These are phyloP conservation scores for Ampelomyces quisqualis DNA, from an alignment of 2,329 filamentous ascomycete genomes.

Conservation along the genomic window DNA sequence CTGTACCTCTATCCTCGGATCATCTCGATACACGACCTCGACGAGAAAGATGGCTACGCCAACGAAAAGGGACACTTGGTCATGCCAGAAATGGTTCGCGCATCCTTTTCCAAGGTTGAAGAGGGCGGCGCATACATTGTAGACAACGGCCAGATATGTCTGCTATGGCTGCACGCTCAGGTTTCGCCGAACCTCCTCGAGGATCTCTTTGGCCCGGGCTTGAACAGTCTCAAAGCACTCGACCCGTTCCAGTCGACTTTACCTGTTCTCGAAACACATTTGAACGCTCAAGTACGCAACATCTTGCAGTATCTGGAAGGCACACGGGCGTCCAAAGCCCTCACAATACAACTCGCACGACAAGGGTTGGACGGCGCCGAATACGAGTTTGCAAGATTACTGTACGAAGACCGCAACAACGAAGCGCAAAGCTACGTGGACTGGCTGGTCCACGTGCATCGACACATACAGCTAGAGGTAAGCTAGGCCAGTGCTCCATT, in stretches of 20 bases:
- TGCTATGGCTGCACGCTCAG: slow-evolving; percentile 89
- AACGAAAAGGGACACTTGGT: slow-evolving; percentile 85
- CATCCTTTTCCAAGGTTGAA: slow-evolving; percentile 84
- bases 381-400: slow-evolving; percentile 88
- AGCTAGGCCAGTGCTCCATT: slow-evolving; percentile 14
- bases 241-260: slow-evolving; percentile 79
- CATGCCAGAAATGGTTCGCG: slow-evolving; percentile 76
- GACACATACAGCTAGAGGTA: slow-evolving; percentile 83
- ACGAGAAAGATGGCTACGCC: slow-evolving; percentile 86
- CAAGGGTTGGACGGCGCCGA: slow-evolving; percentile 94
- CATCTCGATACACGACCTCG: slow-evolving; percentile 85
- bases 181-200: slow-evolving; percentile 88
- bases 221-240: slow-evolving; percentile 69
- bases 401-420: slow-evolving; percentile 94
- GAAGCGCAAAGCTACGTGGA: slow-evolving; percentile 98
- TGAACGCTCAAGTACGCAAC: slow-evolving; percentile 94
- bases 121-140: slow-evolving; percentile 92
- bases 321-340: slow-evolving; percentile 79
- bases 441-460: slow-evolving; percentile 94
- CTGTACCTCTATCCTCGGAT: slow-evolving; percentile 95
- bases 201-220: slow-evolving; percentile 83
- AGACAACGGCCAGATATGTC: slow-evolving; percentile 88
- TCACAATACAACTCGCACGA: slow-evolving; percentile 85
- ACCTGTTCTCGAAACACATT: slow-evolving; percentile 83
- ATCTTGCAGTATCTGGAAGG: slow-evolving; percentile 82